Evolutionary conservation across 225 moss, liverwort and hornwort genomes (phyloP).

Genomic region (Lunularia cruciata): DNA sequence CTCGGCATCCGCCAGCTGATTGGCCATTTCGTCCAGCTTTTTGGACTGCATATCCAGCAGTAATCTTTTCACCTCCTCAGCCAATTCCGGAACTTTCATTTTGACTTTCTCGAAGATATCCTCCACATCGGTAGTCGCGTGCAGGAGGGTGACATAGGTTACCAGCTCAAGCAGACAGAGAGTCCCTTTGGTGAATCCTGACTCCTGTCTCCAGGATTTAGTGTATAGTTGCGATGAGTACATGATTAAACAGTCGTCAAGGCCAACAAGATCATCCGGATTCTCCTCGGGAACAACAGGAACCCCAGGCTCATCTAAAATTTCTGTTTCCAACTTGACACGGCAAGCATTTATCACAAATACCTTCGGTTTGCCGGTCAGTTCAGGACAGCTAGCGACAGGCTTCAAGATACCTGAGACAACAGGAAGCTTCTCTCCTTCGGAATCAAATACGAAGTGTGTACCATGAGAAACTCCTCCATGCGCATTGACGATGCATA

Average conservation of each 20-base stretch:
- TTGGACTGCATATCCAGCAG: too few species aligned
- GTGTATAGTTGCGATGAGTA: neutral
- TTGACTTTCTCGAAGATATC: neutral
- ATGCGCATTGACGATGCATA: slow-evolving; percentile 14
- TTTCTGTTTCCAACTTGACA: too few species aligned
- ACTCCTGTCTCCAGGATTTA: neutral
- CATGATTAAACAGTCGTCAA: slow-evolving; percentile 16
- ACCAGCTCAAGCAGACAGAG: neutral
- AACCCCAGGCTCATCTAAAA: neutral
- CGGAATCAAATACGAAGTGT: neutral
- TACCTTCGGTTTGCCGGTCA: slow-evolving; percentile 16
- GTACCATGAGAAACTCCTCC: neutral
- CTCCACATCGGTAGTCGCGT: slow-evolving; percentile 2
- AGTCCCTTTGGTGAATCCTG: neutral
- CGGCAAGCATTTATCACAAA: slow-evolving; percentile 14
- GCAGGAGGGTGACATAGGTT: neutral
- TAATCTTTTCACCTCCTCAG: too few species aligned
- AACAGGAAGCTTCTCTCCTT: neutral
- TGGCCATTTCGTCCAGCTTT: too few species aligned
- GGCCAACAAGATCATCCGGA: neutral
- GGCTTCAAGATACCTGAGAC: neutral
- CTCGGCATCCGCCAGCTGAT: too few species aligned
- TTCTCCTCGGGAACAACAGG: neutral
- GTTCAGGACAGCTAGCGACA: neutral
- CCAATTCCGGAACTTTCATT: neutral